phyloP scores from a whole-genome alignment of 2,329 filamentous ascomycete species.

The Chrysoporthe austroafricana region DNA sequence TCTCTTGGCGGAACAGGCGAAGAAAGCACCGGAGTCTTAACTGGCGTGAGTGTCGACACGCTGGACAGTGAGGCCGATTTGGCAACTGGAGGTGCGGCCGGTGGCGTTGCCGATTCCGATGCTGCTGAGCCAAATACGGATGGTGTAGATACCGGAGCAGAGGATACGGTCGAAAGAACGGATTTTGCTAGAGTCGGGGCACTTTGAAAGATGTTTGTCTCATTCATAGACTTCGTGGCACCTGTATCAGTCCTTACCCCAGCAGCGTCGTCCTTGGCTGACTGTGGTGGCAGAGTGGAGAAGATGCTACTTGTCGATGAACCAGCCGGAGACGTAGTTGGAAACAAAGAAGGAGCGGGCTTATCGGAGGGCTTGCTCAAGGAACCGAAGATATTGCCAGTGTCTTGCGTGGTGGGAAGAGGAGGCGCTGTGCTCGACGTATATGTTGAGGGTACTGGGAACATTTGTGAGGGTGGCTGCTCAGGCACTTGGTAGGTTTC shows the following conservation, averaged over 20 bases:
- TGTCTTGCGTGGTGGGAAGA: not conserved
- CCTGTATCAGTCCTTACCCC: not conserved
- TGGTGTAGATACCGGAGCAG: conserved; percentile 1
- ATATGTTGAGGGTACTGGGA: conserved; percentile 3
- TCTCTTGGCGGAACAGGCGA: conserved; percentile 38
- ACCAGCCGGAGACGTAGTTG: not conserved
- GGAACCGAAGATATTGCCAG: conserved; percentile 18
- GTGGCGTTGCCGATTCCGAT: not conserved
- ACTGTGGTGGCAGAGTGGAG: not conserved
- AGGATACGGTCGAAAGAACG: not conserved
- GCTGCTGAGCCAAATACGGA: not conserved
- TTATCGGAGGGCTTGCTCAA: conserved; percentile 18
- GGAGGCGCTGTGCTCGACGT: conserved; percentile 11
- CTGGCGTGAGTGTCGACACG: conserved; percentile 7
- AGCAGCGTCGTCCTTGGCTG: not conserved
- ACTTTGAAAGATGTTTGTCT: not conserved
- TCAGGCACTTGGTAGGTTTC: not conserved
- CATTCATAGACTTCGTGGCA: not conserved
- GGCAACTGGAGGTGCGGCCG: not conserved
- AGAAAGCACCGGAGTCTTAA: conserved; percentile 10
- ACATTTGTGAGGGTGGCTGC: not conserved
- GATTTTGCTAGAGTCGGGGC: conserved; percentile 2
- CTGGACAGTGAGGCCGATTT: conserved; percentile 11
- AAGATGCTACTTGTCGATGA: conserved; percentile 1
- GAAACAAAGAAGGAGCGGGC: not conserved